These are phyloP conservation scores for Bipolaris sorokiniana DNA, from an alignment of 2,329 filamentous ascomycete genomes.

Conservation along the genomic window DNA sequence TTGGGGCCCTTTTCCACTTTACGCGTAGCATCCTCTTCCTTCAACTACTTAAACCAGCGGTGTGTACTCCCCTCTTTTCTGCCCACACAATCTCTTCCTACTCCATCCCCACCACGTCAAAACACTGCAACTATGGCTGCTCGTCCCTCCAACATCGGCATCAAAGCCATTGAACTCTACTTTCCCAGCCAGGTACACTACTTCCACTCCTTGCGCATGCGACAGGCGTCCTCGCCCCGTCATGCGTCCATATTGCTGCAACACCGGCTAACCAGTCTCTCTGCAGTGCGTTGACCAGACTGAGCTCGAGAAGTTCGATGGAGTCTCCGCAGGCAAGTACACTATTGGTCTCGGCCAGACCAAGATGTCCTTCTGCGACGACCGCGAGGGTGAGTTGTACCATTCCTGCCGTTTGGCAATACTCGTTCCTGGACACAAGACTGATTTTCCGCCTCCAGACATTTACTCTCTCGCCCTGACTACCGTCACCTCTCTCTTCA, in stretches of 20 bases:
- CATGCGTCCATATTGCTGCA: conserved; percentile 14
- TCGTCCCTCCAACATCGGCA: conserved; percentile 58
- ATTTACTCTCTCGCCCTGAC: conserved; percentile 62
- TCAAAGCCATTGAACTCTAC: conserved; percentile 63
- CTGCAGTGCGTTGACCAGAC: conserved; percentile 60
- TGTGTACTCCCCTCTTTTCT: conserved; percentile 35
- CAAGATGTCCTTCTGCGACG: conserved; percentile 63
- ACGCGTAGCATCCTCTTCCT: conserved; percentile 28
- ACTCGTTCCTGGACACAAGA: neutral
- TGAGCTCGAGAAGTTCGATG: conserved; percentile 62
- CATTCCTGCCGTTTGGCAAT: neutral
- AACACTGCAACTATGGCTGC: conserved; percentile 49
- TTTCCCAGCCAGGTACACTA: conserved; percentile 58
- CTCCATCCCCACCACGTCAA: conserved; percentile 20
- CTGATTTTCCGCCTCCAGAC: conserved; percentile 46
- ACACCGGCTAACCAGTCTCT: conserved; percentile 18
- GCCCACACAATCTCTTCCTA: conserved; percentile 25
- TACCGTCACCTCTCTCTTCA: conserved; percentile 58
- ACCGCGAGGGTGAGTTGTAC: conserved; percentile 55
- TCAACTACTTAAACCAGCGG: conserved; percentile 46
- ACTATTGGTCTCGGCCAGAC: conserved; percentile 62
- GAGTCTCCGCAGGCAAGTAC: conserved; percentile 59
- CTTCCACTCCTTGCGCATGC: conserved; percentile 5
- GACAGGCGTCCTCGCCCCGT: neutral
- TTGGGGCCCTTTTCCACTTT: conserved; percentile 47